These are phyloP conservation scores for Iris macrosiphon DNA, from an alignment of 106 monocot species.

Conservation along the genomic window DNA sequence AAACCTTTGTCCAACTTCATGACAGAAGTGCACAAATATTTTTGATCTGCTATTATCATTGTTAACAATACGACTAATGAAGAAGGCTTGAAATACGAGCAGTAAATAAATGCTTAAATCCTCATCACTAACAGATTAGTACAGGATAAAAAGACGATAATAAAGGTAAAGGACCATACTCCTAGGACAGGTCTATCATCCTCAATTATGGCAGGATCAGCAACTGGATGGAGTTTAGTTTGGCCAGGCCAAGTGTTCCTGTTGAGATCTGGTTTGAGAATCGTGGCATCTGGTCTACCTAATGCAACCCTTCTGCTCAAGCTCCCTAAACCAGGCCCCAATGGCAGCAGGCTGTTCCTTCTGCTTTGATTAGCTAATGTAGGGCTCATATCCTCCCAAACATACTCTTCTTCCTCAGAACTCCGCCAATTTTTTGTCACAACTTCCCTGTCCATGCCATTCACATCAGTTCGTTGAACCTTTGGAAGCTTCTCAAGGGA, in stretches of 20 bases:
- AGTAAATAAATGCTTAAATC: neutral
- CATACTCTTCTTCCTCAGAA: constrained; percentile 91
- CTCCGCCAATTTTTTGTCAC: constrained; percentile 59
- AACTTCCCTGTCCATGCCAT: constrained; percentile 33
- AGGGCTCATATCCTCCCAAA: constrained; percentile 98
- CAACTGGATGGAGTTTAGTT: constrained; percentile 18
- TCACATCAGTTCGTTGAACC: constrained; percentile 34
- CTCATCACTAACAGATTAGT: constrained; percentile 1
- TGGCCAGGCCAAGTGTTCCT: constrained; percentile 32
- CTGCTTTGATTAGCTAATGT: constrained; percentile 40
- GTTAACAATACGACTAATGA: no score
- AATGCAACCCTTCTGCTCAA: constrained; percentile 20
- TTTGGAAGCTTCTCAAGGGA: constrained; percentile 46
- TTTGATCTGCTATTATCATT: no score
- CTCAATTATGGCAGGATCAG: constrained; percentile 21
- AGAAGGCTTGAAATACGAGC: neutral
- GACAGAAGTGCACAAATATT: no score
- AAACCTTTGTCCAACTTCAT: no score
- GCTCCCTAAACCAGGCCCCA: constrained; percentile 16
- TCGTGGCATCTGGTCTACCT: constrained; percentile 17
- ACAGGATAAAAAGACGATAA: neutral
- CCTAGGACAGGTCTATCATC: constrained; percentile 32
- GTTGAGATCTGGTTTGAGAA: constrained; percentile 31
- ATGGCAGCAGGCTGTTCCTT: constrained; percentile 20
- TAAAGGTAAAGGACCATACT: constrained; percentile 26